These are phyloP conservation scores for Plantago ovata DNA, from an alignment of 257 asterid genomes.

Conservation along the genomic window DNA sequence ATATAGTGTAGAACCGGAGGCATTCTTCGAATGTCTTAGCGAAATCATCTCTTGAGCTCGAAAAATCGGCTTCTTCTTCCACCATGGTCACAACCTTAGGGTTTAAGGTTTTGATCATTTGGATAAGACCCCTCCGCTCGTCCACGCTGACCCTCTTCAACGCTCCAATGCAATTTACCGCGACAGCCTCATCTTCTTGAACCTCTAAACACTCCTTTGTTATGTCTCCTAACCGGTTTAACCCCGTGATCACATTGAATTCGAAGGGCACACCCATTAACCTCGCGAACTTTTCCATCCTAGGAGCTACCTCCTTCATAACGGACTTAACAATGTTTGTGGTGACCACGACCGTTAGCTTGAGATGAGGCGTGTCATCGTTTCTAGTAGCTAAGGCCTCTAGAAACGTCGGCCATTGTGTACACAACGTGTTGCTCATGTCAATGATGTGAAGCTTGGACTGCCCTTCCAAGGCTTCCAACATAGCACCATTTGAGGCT, in stretches of 20 bases:
- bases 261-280: slow-evolving; percentile 97
- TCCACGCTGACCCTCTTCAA: slow-evolving; percentile 31
- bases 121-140: slow-evolving; percentile 33
- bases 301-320: slow-evolving; percentile 69
- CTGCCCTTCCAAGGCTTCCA: slow-evolving; percentile 80
- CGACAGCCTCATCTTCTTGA: slow-evolving; percentile 62
- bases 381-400: slow-evolving; percentile 77
- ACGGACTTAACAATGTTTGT: slow-evolving; percentile 36
- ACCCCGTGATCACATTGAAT: slow-evolving; percentile 42
- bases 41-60: slow-evolving; percentile 37
- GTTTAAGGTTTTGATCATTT: slow-evolving; percentile 34
- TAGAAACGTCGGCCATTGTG: slow-evolving; percentile 90
- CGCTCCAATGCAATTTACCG: slow-evolving; percentile 65
- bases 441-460: slow-evolving; percentile 67
- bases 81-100: slow-evolving; percentile 71
- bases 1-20: slow-evolving; percentile 61
- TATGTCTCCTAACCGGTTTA: slow-evolving; percentile 40
- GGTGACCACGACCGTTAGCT: slow-evolving; percentile 58
- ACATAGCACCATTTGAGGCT: slow-evolving; percentile 82
- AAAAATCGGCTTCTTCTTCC: slow-evolving; percentile 81
- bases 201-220: slow-evolving; percentile 47
- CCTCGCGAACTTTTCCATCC: slow-evolving; percentile 87
- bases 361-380: slow-evolving; percentile 74
- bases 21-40: slow-evolving; percentile 71
- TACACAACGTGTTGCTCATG: slow-evolving; percentile 74